phyloP scores from a whole-genome alignment of 108 stramenopile species.

The Chaetoceros tenuissimus region DNA sequence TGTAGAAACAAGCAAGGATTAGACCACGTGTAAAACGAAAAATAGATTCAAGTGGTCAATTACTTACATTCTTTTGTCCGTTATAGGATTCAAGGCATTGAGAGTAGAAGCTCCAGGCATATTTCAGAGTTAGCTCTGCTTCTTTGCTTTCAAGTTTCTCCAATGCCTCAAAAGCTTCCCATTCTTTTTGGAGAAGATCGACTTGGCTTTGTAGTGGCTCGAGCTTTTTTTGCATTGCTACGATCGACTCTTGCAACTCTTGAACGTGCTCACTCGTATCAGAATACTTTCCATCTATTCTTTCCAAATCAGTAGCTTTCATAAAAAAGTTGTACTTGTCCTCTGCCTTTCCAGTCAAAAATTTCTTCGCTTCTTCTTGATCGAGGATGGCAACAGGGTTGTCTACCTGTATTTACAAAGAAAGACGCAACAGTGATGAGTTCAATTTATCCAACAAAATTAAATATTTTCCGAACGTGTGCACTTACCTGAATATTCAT shows the following conservation, averaged over 20 bases:
- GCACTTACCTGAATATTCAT: conserved; percentile 42
- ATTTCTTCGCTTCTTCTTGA: conserved; percentile 97
- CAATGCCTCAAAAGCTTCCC: conserved; percentile 55
- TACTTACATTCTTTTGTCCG: conserved; percentile 25
- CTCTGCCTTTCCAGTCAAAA: conserved; percentile 82
- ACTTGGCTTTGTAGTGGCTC: conserved; percentile 17
- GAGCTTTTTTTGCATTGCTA: conserved; percentile 25
- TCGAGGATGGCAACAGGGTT: conserved; percentile 96
- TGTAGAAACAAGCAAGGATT: neutral
- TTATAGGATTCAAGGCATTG: conserved; percentile 20
- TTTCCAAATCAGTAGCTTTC: conserved; percentile 91
- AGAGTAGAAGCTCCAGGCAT: conserved; percentile 44
- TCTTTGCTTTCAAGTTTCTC: conserved; percentile 57
- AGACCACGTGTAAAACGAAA: neutral
- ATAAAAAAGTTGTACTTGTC: conserved; percentile 95
- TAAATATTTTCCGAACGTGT: too few relatives aligned
- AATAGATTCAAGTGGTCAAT: conserved; percentile 1
- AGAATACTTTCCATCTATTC: conserved; percentile 55
- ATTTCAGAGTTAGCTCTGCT: conserved; percentile 20
- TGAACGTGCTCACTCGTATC: conserved; percentile 36
- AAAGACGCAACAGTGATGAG: conserved; percentile 1
- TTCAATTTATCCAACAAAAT: conserved; percentile 10
- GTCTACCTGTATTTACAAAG: conserved; percentile 84
- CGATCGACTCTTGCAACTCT: conserved; percentile 30
- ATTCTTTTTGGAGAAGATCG: conserved; percentile 43